Base-by-base conservation (phyloP, 352 stramenopile genomes). In the Phytophthora syringae region DNA sequence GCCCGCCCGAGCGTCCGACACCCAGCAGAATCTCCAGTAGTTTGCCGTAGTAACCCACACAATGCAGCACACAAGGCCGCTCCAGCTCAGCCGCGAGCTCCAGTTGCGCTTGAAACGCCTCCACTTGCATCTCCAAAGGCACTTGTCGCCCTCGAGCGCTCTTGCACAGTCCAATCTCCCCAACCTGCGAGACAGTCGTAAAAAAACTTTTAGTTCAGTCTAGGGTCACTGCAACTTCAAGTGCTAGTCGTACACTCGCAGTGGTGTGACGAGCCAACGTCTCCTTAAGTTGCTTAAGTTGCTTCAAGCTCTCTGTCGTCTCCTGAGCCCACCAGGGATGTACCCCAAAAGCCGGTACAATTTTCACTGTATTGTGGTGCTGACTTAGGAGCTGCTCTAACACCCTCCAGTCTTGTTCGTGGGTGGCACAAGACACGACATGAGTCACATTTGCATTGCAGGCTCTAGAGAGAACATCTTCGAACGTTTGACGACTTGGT, bases 161-260 rank as follows among this genome's bases (percentile, higher is more conserved):
- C 54, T 93, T 93, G 58, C 86, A 95, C 12, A 95, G 47, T 0
- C 86, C 86, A 61, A 95, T 93, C 58, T 95, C 86, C 0, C 86
- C 86, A 2, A 94, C 48, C 84, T 92, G 49, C 30, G 45, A 2
- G 15, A 42, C 40, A 59, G 21, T n/a, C n/a, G n/a, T 3, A 64
- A 11, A 73, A 21, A 16, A 24, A 20, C n/a, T 42, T 21, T 42
- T 42, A 10, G 12, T 42, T 42, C n/a, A 42, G 36, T 43, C 24
- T 5, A 57, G 24, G 48, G 54, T 70, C 39, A 63, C 70, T 58
- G 28, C 37, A 72, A 72, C 55, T 72, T 63, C 37, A 69, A 65
- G 37, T 63, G 28, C 37, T 64, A 58, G 53, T 70, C 59, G 24
- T 86, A 93, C 84, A 51, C 71, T 71, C 21, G 86, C 80, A 20